phyloP scores from a whole-genome alignment of 2,329 filamentous ascomycete genomes.

The Falciphora oryzae region DNA sequence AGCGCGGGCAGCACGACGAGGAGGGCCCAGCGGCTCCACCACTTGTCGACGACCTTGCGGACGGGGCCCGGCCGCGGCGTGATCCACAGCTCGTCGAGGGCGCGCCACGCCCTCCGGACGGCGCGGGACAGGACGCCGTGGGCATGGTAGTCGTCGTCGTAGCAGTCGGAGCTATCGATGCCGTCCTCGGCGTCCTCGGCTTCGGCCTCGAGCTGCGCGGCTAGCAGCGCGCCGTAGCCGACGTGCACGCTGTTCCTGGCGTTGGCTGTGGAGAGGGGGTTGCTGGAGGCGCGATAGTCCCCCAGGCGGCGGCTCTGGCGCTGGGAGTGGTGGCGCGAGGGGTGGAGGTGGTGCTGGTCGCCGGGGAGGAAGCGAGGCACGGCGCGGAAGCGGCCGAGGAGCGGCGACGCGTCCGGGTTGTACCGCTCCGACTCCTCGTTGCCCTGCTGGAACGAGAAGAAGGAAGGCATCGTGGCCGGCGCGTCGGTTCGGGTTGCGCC shows the following conservation, averaged over 20 bases:
- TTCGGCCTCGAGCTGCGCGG: conserved; percentile 31
- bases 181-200: conserved; percentile 25
- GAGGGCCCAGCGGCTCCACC: conserved; percentile 58
- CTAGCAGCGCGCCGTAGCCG: conserved; percentile 49
- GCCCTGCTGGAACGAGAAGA: conserved; percentile 64
- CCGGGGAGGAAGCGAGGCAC: conserved; percentile 37
- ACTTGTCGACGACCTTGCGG: conserved; percentile 51
- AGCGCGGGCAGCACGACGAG: conserved; percentile 56
- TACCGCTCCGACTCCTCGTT: conserved; percentile 47
- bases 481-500: neutral
- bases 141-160: conserved; percentile 25
- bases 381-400: conserved; percentile 60
- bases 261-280: conserved; percentile 17
- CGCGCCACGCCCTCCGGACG: conserved; percentile 25
- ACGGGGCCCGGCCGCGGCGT: conserved; percentile 54
- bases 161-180: conserved; percentile 26
- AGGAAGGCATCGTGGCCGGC: conserved; percentile 46
- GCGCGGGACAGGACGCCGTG: conserved; percentile 1
- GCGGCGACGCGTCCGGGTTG: conserved; percentile 49
- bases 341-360: conserved; percentile 10
- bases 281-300: neutral
- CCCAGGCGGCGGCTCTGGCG: conserved; percentile 8
- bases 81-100: conserved; percentile 51
- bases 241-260: conserved; percentile 49
- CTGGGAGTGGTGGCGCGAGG: neutral